Percentiles rank a stretch among this genome's conserved stretches.
Evolutionary conservation across 2,329 filamentous ascomycete genomes (phyloP).

Genomic region (Fusarium penzigii): DNA sequence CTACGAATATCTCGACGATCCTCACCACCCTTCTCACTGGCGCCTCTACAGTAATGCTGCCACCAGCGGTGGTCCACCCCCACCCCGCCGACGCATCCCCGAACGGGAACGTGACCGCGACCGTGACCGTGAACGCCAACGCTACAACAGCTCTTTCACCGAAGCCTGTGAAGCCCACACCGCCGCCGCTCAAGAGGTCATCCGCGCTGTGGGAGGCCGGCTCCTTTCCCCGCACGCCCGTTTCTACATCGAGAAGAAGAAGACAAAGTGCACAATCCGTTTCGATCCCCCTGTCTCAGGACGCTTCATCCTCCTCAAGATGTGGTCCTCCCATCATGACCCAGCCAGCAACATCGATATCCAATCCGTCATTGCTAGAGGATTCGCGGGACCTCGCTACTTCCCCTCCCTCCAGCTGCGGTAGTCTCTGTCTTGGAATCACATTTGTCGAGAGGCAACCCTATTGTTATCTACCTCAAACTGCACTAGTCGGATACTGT

Average conservation of each 20-base stretch:
- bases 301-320: conserved; percentile 82
- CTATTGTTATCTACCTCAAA: no score
- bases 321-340: conserved; percentile 78
- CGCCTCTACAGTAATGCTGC: conserved; percentile 22
- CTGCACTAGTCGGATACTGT: no score
- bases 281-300: conserved; percentile 83
- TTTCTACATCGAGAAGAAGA: conserved; percentile 81
- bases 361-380: conserved; percentile 79
- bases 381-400: conserved; percentile 82
- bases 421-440: conserved; percentile 33
- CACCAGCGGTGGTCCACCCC: conserved; percentile 9
- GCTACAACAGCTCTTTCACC: conserved; percentile 28
- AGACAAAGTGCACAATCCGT: conserved; percentile 81
- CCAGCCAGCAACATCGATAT: conserved; percentile 78
- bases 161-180: conserved; percentile 49
- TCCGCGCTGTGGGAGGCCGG: conserved; percentile 57
- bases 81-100: conserved; percentile 14
- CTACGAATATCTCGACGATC: conserved; percentile 29
- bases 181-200: conserved; percentile 57
- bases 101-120: conserved; percentile 21
- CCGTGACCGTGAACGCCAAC: conserved; percentile 13
- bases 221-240: conserved; percentile 73
- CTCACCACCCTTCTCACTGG: conserved; percentile 26
- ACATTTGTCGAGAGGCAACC: not conserved
- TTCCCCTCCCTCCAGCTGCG: conserved; percentile 70